phyloP scores from a whole-genome alignment of 2,329 filamentous ascomycete species.

The Botrytis porri region DNA sequence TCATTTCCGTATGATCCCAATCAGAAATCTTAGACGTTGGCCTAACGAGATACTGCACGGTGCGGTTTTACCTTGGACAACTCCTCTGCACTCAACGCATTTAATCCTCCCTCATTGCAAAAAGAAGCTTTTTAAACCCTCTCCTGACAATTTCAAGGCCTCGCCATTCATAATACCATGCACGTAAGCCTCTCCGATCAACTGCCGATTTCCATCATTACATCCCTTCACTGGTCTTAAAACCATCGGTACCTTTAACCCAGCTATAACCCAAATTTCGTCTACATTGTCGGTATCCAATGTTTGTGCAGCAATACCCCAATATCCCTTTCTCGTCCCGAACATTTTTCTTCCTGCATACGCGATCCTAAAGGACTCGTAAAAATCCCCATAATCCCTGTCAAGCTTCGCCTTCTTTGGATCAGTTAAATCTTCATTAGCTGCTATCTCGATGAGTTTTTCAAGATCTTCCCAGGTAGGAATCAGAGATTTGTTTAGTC shows the following conservation, averaged over 20 bases:
- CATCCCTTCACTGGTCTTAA: background rate
- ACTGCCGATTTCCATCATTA: background rate
- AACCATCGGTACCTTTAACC: slow-evolving; percentile 13
- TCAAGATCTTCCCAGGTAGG: background rate
- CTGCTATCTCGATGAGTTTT: background rate
- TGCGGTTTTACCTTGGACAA: no score
- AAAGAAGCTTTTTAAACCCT: background rate
- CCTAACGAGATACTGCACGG: no score
- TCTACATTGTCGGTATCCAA: background rate
- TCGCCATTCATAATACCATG: slow-evolving; percentile 13
- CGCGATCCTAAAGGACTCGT: slow-evolving; percentile 17
- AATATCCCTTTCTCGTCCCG: slow-evolving; percentile 1
- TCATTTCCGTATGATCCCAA: background rate
- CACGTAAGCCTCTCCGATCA: slow-evolving; percentile 19
- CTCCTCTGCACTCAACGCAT: fast-evolving
- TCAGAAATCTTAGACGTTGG: no score
- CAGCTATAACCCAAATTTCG: slow-evolving; percentile 16
- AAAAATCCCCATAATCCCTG: slow-evolving; percentile 13
- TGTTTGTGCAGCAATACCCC: slow-evolving; percentile 14
- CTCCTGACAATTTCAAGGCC: no score
- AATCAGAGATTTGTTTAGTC: background rate
- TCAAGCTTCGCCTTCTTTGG: slow-evolving; percentile 4
- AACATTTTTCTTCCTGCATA: slow-evolving; percentile 23
- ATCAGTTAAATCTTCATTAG: background rate
- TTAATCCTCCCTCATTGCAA: background rate